Conservation (phyloP, 805 yeast genomes). For the Barnettozyma pratensis region DNA sequence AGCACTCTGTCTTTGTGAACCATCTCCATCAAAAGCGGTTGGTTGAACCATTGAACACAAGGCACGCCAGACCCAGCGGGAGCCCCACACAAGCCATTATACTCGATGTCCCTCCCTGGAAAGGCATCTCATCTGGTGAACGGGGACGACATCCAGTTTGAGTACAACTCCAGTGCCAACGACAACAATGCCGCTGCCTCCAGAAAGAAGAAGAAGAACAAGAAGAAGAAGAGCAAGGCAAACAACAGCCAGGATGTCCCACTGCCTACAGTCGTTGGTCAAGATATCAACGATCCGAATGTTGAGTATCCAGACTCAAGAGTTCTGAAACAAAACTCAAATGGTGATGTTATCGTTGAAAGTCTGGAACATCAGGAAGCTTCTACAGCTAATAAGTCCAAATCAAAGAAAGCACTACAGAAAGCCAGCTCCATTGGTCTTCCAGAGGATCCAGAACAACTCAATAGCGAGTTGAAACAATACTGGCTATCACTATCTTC, state of each 20-base stretch:
- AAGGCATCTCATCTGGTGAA: constrained; percentile 15
- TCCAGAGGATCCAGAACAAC: constrained; percentile 16
- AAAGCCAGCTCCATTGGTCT: constrained; percentile 23
- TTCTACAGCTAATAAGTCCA: constrained; percentile 40
- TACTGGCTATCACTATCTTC: constrained; percentile 63
- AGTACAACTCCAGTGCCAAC: constrained; percentile 16
- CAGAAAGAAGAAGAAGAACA: constrained; percentile 24
- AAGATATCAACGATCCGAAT: constrained; percentile 43
- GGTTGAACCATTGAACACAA: too few relatives aligned
- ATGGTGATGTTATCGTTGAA: constrained; percentile 76
- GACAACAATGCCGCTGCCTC: constrained; percentile 2
- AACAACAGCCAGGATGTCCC: constrained; percentile 7
- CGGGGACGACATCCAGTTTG: constrained; percentile 30
- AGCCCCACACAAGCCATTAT: neutral
- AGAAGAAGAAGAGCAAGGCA: constrained; percentile 28
- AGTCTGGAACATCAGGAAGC: constrained; percentile 19
- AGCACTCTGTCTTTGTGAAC: too few relatives aligned
- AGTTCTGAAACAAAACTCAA: constrained; percentile 62
- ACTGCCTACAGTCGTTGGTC: constrained; percentile 16
- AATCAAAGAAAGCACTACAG: constrained; percentile 34
- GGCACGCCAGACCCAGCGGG: neutral
- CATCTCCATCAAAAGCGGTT: too few relatives aligned
- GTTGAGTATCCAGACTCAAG: constrained; percentile 70
- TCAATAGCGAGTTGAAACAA: constrained; percentile 25
- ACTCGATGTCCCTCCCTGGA: neutral